phyloP scores from a whole-genome alignment of 306 rosid genomes.

The Rosa persica region DNA sequence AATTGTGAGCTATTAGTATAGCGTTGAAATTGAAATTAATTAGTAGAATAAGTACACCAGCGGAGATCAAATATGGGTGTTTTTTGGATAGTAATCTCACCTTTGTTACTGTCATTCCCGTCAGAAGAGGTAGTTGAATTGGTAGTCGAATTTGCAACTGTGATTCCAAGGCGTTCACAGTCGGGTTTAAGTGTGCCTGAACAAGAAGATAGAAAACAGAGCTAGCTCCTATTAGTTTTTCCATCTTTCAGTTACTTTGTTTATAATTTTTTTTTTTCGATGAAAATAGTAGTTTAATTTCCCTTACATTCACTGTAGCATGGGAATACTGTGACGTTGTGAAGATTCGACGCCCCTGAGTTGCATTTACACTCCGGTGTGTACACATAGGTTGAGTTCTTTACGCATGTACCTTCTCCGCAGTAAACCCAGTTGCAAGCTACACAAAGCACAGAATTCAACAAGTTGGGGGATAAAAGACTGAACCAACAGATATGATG shows the following conservation, averaged over 20 bases:
- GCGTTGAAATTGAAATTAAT: background rate
- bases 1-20: background rate
- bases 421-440: slow-evolving; percentile 89
- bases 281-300: background rate
- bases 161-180: slow-evolving; percentile 74
- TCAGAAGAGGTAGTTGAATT: slow-evolving; percentile 26
- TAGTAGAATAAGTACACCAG: background rate
- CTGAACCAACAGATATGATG: background rate
- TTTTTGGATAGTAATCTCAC: slow-evolving; percentile 32
- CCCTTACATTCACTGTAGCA: slow-evolving; percentile 75
- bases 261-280: background rate
- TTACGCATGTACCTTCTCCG: slow-evolving; percentile 59
- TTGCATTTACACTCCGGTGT: slow-evolving; percentile 51
- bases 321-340: slow-evolving; percentile 54
- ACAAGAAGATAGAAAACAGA: slow-evolving; percentile 3
- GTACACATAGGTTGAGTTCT: slow-evolving; percentile 40
- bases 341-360: slow-evolving; percentile 54
- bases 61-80: background rate
- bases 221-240: background rate
- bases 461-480: background rate
- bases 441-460: slow-evolving; percentile 20
- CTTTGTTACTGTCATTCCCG: slow-evolving; percentile 21
- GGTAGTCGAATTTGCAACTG: slow-evolving; percentile 43
- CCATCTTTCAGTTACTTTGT: background rate
- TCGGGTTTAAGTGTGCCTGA: slow-evolving; percentile 77